These are phyloP conservation scores for Didymella pomorum DNA, from an alignment of 2,329 filamentous ascomycete genomes.

Conservation along the genomic window DNA sequence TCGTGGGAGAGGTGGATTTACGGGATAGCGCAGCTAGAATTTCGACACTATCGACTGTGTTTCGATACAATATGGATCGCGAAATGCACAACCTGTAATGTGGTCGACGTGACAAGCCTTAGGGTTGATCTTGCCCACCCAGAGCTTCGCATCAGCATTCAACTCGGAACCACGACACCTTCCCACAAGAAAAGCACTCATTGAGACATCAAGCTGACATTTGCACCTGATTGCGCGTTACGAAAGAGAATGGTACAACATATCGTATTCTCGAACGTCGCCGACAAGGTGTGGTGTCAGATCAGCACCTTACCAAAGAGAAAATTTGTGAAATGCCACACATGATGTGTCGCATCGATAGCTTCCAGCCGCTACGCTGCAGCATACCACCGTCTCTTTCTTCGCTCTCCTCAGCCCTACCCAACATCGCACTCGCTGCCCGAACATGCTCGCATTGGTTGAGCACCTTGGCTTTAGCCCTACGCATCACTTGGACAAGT, in stretches of 20 bases:
- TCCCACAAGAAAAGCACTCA: neutral
- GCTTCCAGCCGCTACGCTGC: neutral
- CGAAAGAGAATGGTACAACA: neutral
- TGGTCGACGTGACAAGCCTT: no score
- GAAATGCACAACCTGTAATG: neutral
- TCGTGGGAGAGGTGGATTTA: neutral
- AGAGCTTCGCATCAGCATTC: neutral
- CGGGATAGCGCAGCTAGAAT: neutral
- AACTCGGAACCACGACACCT: neutral
- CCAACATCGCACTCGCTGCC: neutral
- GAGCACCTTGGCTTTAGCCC: neutral
- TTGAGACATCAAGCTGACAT: neutral
- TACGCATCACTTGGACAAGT: neutral
- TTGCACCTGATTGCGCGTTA: neutral
- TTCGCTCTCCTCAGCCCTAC: neutral
- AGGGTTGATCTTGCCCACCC: neutral
- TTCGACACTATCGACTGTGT: neutral
- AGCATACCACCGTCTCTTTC: neutral
- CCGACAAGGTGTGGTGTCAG: neutral
- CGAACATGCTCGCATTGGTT: neutral
- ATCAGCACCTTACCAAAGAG: neutral
- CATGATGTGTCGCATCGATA: neutral
- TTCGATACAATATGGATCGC: neutral
- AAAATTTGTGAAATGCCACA: neutral
- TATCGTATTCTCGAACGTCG: neutral